Evolutionary conservation across 352 stramenopile genomes (phyloP).

Genomic region (Globisporangium abappressorium): DNA sequence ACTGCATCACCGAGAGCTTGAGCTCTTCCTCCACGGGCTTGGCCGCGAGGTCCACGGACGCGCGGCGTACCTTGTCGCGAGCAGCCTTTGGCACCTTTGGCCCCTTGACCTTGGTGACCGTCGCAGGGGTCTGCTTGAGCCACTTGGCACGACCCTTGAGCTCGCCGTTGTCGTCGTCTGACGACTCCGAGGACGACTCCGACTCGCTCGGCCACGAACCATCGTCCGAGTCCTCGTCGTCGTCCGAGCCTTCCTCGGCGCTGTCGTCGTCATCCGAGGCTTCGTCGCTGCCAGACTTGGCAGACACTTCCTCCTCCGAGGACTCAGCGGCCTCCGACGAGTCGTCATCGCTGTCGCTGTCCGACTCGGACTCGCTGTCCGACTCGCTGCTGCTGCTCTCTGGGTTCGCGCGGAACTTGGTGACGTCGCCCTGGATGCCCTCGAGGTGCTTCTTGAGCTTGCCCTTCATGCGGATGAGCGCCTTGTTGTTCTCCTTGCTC

Average conservation of each 20-base stretch:
- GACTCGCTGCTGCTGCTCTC: slow-evolving; percentile 69
- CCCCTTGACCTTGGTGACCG: slow-evolving; percentile 55
- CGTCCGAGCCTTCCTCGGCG: slow-evolving; percentile 24
- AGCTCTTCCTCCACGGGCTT: slow-evolving; percentile 77
- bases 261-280: slow-evolving; percentile 38
- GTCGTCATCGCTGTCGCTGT: slow-evolving; percentile 37
- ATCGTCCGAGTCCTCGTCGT: slow-evolving; percentile 27
- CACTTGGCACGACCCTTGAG: slow-evolving; percentile 95
- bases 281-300: slow-evolving; percentile 10
- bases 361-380: slow-evolving; percentile 30
- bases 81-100: slow-evolving; percentile 37
- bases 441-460: slow-evolving; percentile 97
- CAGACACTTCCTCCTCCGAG: slow-evolving; percentile 25
- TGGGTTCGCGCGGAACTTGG: slow-evolving; percentile 91
- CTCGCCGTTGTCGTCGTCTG: slow-evolving; percentile 78
- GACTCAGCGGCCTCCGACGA: slow-evolving; percentile 38
- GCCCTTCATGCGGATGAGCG: slow-evolving; percentile 97
- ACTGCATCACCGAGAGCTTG: slow-evolving; percentile 74
- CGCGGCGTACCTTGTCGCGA: slow-evolving; percentile 55
- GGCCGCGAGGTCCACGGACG: slow-evolving; percentile 41
- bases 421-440: slow-evolving; percentile 82
- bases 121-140: slow-evolving; percentile 90
- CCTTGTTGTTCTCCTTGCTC: slow-evolving; percentile 94
- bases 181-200: slow-evolving; percentile 54
- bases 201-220: slow-evolving; percentile 55